phyloP scores from a whole-genome alignment of 495 filamentous ascomycete species.

The Penicillium manginii region DNA sequence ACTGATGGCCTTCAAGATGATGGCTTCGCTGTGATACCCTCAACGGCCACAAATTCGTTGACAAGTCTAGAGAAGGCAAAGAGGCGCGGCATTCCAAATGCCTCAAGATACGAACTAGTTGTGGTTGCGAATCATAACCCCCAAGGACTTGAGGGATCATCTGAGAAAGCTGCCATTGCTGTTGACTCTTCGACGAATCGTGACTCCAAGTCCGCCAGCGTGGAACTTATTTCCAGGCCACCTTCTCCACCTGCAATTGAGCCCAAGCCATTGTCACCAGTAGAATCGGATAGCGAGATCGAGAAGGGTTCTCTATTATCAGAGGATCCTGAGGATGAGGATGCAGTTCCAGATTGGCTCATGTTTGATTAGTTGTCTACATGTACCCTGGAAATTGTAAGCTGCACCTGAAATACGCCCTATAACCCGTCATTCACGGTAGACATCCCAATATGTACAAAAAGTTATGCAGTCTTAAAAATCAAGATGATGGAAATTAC shows the following conservation, averaged over 20 bases:
- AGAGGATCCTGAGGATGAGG: conserved; percentile 69
- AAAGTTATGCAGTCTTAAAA: not conserved
- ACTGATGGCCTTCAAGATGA: not conserved
- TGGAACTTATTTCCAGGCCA: conserved; percentile 27
- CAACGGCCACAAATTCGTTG: not conserved
- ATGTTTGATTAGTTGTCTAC: conserved; percentile 27
- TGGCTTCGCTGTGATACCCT: not conserved
- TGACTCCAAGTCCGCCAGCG: conserved; percentile 31
- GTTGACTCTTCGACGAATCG: conserved; percentile 30
- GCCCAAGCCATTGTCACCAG: conserved; percentile 4
- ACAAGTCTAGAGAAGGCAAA: not conserved
- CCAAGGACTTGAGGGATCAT: conserved; percentile 20
- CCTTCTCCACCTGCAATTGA: conserved; percentile 21
- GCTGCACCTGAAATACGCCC: too few relatives aligned
- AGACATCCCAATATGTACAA: not conserved
- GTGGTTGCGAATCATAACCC: conserved; percentile 30
- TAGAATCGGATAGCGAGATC: conserved; percentile 39
- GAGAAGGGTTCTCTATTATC: conserved; percentile 55
- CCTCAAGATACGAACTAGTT: conserved; percentile 37
- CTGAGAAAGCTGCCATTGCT: conserved; percentile 25
- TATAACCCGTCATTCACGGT: too few relatives aligned
- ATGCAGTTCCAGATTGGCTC: conserved; percentile 69
- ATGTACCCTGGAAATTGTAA: not conserved
- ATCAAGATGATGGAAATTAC: too few relatives aligned
- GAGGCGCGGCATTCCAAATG: not conserved